Conservation (phyloP, 2,329 filamentous ascomycete genomes). For the Calonectria multiphialidica region DNA sequence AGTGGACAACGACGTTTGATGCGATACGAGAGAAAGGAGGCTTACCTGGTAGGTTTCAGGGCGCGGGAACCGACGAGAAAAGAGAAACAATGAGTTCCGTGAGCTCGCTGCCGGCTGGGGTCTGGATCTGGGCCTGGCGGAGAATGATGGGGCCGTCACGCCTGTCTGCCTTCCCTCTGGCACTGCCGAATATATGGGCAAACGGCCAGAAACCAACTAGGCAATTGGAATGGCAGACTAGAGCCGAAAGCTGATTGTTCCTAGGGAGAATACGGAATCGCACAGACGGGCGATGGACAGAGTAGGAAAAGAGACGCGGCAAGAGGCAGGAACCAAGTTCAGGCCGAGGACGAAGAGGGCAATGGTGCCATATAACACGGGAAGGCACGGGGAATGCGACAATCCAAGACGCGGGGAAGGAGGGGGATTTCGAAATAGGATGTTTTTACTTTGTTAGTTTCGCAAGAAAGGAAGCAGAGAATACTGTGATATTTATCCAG, state of each 20-base stretch:
- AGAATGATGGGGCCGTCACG: slow-evolving; percentile 27
- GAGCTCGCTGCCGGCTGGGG: background rate
- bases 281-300: background rate
- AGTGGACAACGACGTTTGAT: slow-evolving; percentile 22
- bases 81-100: slow-evolving; percentile 25
- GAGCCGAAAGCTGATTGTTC: background rate
- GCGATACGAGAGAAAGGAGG: slow-evolving; percentile 24
- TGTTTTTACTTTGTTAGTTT: slow-evolving; percentile 13
- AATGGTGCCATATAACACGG: slow-evolving; percentile 15
- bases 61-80: slow-evolving; percentile 32
- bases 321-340: background rate
- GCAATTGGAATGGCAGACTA: slow-evolving; percentile 20
- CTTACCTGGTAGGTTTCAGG: slow-evolving; percentile 35
- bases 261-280: slow-evolving; percentile 19
- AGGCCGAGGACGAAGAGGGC: background rate
- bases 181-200: background rate
- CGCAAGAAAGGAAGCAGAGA: slow-evolving; percentile 2
- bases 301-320: background rate
- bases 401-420: slow-evolving; percentile 24
- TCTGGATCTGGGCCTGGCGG: no score
- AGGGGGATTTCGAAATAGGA: slow-evolving; percentile 18
- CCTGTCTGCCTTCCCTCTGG: background rate
- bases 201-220: slow-evolving; percentile 7
- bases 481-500: slow-evolving; percentile 41
- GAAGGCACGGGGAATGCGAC: slow-evolving; percentile 16